A percentile compares a stretch with the other conserved stretches of the same genome.
These are phyloP conservation scores for Ophiostoma sp. DNA, from an alignment of 2,329 filamentous ascomycete species.

Conservation along the genomic window DNA sequence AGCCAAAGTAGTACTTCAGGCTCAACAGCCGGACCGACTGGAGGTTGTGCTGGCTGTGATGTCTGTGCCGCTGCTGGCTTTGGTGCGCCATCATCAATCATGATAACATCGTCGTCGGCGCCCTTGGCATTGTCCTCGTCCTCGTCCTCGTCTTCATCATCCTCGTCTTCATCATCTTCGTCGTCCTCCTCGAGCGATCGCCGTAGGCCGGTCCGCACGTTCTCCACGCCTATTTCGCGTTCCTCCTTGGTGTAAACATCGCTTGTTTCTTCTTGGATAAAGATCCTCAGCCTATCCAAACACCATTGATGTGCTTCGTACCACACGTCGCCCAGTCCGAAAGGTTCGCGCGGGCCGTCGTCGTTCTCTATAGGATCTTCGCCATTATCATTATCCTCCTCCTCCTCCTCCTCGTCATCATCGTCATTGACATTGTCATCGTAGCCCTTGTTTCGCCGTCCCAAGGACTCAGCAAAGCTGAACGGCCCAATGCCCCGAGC, in stretches of 20 bases:
- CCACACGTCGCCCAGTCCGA: constrained; percentile 43
- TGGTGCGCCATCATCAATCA: constrained; percentile 18
- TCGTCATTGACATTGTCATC: constrained; percentile 39
- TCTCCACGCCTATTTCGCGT: constrained; percentile 63
- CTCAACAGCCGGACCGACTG: constrained; percentile 40
- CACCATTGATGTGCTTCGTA: constrained; percentile 38
- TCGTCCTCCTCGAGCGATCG: constrained; percentile 54
- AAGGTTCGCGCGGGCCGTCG: constrained; percentile 37
- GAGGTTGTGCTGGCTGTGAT: constrained; percentile 32
- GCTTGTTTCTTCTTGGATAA: constrained; percentile 50
- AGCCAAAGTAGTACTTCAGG: constrained; percentile 53
- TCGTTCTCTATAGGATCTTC: constrained; percentile 45
- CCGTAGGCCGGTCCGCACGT: constrained; percentile 69
- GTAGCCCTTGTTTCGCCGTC: constrained; percentile 38
- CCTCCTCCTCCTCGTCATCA: constrained; percentile 33
- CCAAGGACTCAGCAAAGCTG: constrained; percentile 33
- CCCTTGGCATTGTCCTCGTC: constrained; percentile 37
- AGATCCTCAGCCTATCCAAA: constrained; percentile 38
- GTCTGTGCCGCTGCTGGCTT: constrained; percentile 34
- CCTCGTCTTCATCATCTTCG: constrained; percentile 58
- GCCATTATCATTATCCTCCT: constrained; percentile 39
- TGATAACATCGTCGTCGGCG: constrained; percentile 22
- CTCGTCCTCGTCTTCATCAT: constrained; percentile 54
- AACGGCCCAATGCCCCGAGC: constrained; percentile 36
- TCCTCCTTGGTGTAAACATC: constrained; percentile 74